Evolutionary conservation across 2,329 filamentous ascomycete genomes (phyloP), one percentile per base, ranked within the genome.

Genomic region (Diaporthe sp.): DNA sequence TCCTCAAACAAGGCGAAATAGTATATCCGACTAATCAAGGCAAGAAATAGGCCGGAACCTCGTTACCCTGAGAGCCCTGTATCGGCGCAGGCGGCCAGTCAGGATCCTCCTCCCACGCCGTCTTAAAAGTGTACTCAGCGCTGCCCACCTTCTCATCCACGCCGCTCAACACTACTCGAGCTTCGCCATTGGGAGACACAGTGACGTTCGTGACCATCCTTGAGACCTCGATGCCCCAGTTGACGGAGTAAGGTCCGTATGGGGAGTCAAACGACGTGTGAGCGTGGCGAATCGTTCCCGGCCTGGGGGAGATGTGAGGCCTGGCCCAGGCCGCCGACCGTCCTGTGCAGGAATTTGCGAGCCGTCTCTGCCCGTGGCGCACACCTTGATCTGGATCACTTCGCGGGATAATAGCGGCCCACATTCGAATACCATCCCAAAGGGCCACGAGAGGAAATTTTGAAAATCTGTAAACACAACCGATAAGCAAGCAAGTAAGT

Each of bases 311-410:
- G 2, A 83, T 78, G 79, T 40, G 77, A 75, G 0, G 77, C 67
- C 10, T 78, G 77, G 17, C 71, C 74, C 10, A 84, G 73, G 8
- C 83, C 83, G 2, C 80, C 83, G n/a, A 84, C 77, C 4, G 78
- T 80, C 42, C 75, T 74, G 75, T 85, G 83, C 73, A 85, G 78
- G 81, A 83, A 85, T 60, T 82, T 77, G 42, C 30, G 42, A 67
- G 42, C 42, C 61, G 25, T 67, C 42, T 67, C 35, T 25, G 0
- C 61, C 61, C 8, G 30, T 35, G 10, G 42, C 61, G 28, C 42
- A 35, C 12, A 67, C 42, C 19, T 67, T 50, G 42, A 67, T 9
- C 12, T 67, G 42, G 12, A 67, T 22, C 19, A 50, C 30, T 38
- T 52, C 61, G 61, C 45, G 61, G 13, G 61, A 67, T 19, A 30